These are phyloP conservation scores for Pseudogymnoascus sp. DNA, from an alignment of 2,329 filamentous ascomycete species.

Conservation along the genomic window DNA sequence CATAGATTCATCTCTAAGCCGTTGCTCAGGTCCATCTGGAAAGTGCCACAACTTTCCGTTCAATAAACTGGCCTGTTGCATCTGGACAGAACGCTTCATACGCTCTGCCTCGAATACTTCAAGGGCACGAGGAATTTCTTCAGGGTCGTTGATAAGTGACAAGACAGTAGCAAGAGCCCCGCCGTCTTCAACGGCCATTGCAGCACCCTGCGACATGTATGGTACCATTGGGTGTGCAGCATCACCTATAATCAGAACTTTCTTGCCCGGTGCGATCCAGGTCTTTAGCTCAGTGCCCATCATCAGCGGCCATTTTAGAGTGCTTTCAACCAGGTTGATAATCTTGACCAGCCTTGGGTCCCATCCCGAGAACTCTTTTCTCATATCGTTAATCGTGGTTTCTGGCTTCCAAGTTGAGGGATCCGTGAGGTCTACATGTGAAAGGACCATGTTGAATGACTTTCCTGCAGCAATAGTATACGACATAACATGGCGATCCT, in stretches of 20 bases:
- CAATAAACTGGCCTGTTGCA: slow-evolving; percentile 37
- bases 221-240: slow-evolving; percentile 36
- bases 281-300: not conserved
- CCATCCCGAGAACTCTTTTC: slow-evolving; percentile 28
- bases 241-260: slow-evolving; percentile 32
- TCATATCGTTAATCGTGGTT: slow-evolving; percentile 28
- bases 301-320: slow-evolving; percentile 16
- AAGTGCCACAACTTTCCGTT: slow-evolving; percentile 44
- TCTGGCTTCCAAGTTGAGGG: slow-evolving; percentile 25
- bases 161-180: slow-evolving; percentile 31
- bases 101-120: slow-evolving; percentile 31
- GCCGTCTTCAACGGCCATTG: slow-evolving; percentile 37
- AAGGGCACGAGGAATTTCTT: slow-evolving; percentile 28
- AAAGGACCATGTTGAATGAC: slow-evolving; percentile 39
- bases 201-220: slow-evolving; percentile 36
- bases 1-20: slow-evolving; percentile 41
- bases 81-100: slow-evolving; percentile 28
- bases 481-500: slow-evolving; percentile 37
- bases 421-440: slow-evolving; percentile 32
- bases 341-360: slow-evolving; percentile 30
- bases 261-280: slow-evolving; percentile 15
- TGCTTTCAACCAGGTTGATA: slow-evolving; percentile 29
- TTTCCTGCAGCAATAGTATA: slow-evolving; percentile 35
- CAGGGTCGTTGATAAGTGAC: slow-evolving; percentile 19
- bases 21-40: slow-evolving; percentile 45